Conservation (phyloP, 148 eudicot species). For the Fagopyrum tataricum region DNA sequence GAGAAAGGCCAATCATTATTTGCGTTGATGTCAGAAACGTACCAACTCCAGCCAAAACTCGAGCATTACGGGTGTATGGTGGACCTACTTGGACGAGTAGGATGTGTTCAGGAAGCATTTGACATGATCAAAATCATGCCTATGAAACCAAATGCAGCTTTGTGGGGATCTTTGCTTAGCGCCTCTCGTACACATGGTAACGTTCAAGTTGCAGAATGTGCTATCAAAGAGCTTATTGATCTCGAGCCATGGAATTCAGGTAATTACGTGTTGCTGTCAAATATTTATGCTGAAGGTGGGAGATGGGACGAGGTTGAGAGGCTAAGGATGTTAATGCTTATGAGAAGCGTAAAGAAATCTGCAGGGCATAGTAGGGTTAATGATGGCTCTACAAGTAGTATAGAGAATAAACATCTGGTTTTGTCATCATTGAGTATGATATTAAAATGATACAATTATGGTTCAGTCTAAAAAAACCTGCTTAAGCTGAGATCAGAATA, state of each 20-base stretch:
- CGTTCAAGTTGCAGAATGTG: slow-evolving; percentile 46
- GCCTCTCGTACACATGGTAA: slow-evolving; percentile 48
- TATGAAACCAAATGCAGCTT: slow-evolving; percentile 54
- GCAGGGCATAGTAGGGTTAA: slow-evolving; percentile 35
- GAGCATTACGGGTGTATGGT: slow-evolving; percentile 81
- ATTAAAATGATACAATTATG: neutral
- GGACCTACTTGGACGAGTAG: slow-evolving; percentile 64
- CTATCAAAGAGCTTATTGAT: slow-evolving; percentile 47
- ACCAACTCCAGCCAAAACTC: slow-evolving; percentile 38
- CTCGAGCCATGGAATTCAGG: slow-evolving; percentile 75
- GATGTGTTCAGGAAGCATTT: slow-evolving; percentile 52
- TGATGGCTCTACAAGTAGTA: neutral
- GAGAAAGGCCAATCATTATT: slow-evolving; percentile 48
- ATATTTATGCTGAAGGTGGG: slow-evolving; percentile 59
- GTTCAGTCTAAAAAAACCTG: neutral
- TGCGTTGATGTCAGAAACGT: slow-evolving; percentile 31
- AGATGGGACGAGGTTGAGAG: slow-evolving; percentile 64
- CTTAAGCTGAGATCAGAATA: neutral
- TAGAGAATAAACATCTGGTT: neutral
- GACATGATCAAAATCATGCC: slow-evolving; percentile 50
- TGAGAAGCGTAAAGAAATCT: slow-evolving; percentile 33
- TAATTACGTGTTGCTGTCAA: slow-evolving; percentile 57
- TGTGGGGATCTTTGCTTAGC: slow-evolving; percentile 66
- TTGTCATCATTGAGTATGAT: neutral
- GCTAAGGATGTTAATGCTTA: slow-evolving; percentile 46